Evolutionary conservation across 139 green algal genomes (phyloP).

Genomic region (Auxenochlorella protothecoides): DNA sequence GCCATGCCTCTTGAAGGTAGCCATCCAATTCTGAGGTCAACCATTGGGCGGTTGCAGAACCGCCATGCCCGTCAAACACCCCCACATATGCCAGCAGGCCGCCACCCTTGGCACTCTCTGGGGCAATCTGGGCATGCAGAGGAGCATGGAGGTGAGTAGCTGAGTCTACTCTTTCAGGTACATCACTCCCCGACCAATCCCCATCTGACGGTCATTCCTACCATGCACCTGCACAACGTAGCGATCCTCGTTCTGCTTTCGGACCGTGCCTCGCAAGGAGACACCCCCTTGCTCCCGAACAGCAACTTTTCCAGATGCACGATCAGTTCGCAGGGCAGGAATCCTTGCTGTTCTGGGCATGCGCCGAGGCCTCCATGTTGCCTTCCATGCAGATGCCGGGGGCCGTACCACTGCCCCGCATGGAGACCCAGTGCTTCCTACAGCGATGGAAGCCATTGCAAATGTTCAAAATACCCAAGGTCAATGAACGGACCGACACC

Average conservation of each 20-base stretch:
- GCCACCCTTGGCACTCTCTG: background rate
- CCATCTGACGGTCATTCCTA: too few relatives aligned
- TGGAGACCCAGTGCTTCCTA: too few relatives aligned
- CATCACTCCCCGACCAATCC: too few relatives aligned
- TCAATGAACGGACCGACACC: too few relatives aligned
- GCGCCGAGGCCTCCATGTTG: too few relatives aligned
- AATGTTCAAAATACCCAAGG: too few relatives aligned
- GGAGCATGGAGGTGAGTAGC: background rate
- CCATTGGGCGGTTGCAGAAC: slow-evolving; percentile 60
- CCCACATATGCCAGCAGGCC: slow-evolving; percentile 20
- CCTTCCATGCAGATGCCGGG: too few relatives aligned
- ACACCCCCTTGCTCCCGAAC: background rate
- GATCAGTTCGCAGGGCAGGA: too few relatives aligned
- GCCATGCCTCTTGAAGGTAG: slow-evolving; percentile 51
- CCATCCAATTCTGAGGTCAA: slow-evolving; percentile 48
- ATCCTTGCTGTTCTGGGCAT: too few relatives aligned
- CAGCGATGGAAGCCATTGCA: too few relatives aligned
- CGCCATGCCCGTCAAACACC: slow-evolving; percentile 49
- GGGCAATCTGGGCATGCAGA: background rate
- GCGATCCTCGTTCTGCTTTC: slow-evolving; percentile 36
- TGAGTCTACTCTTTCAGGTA: too few relatives aligned
- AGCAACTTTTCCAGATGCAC: background rate
- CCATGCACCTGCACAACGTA: slow-evolving; percentile 6
- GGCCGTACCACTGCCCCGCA: too few relatives aligned
- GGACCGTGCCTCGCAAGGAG: slow-evolving; percentile 16